A percentile compares a stretch with the other conserved stretches of the same genome.
Conservation (phyloP, 148 eudicot genomes). For the Heliamphora exappendiculata region DNA sequence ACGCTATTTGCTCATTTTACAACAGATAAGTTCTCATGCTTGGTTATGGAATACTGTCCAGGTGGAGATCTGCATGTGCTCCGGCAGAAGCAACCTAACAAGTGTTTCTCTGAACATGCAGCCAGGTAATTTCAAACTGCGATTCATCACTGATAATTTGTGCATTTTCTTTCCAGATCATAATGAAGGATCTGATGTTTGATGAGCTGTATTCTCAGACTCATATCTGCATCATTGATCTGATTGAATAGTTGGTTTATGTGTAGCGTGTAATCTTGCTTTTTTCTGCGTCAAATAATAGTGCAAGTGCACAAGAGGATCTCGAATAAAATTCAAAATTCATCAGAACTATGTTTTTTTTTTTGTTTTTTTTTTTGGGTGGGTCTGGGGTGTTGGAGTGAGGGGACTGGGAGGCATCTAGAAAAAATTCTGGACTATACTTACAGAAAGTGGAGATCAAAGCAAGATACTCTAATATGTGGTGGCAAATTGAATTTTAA, state of each 20-base stretch:
- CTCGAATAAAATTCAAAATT: neutral
- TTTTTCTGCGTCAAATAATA: neutral
- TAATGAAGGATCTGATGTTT: neutral
- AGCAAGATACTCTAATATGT: neutral
- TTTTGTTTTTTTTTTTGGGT: neutral
- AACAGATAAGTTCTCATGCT: slow-evolving; percentile 56
- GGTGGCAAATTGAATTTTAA: neutral
- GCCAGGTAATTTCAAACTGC: slow-evolving; percentile 44
- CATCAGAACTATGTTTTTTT: neutral
- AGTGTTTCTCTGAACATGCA: slow-evolving; percentile 68
- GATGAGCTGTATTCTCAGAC: neutral
- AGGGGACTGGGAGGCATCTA: no score
- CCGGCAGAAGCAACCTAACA: slow-evolving; percentile 62
- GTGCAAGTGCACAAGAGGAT: neutral
- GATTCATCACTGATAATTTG: neutral
- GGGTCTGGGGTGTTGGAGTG: no score
- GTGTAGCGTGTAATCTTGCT: neutral
- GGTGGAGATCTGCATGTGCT: slow-evolving; percentile 86
- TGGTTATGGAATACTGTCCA: slow-evolving; percentile 87
- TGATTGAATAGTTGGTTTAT: neutral
- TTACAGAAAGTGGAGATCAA: neutral
- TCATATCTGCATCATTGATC: neutral
- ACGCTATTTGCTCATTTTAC: slow-evolving; percentile 71
- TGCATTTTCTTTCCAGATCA: slow-evolving; percentile 1
- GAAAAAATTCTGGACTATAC: neutral